phyloP scores from a whole-genome alignment of 2,329 filamentous ascomycete genomes.

The Cladosporium sp. region DNA sequence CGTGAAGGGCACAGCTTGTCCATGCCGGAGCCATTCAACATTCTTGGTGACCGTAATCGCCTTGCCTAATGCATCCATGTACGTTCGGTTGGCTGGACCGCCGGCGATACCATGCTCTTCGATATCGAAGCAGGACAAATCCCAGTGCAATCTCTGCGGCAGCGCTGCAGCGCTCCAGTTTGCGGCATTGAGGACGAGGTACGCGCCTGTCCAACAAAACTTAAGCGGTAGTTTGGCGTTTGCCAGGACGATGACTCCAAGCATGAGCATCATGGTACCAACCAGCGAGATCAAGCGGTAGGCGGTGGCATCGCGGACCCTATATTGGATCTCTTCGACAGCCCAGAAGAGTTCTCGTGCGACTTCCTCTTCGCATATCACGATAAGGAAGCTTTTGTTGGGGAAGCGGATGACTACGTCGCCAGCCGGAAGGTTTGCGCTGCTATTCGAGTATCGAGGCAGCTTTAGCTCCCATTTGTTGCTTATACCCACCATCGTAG shows the following conservation, averaged over 20 bases:
- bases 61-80: conserved; percentile 45
- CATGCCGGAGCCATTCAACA: conserved; percentile 36
- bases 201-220: conserved; percentile 44
- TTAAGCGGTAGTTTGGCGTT: conserved; percentile 44
- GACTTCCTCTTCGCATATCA: conserved; percentile 43
- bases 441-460: conserved; percentile 29
- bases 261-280: conserved; percentile 48
- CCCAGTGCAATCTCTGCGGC: conserved; percentile 43
- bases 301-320: conserved; percentile 33
- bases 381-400: conserved; percentile 45
- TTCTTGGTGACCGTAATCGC: conserved; percentile 41
- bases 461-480: conserved; percentile 46
- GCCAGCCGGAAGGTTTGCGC: conserved; percentile 6
- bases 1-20: conserved; percentile 36
- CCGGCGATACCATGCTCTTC: conserved; percentile 29
- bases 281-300: conserved; percentile 45
- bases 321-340: conserved; percentile 44
- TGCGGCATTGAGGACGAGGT: conserved; percentile 43
- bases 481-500: conserved; percentile 43
- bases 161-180: conserved; percentile 48
- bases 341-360: conserved; percentile 49
- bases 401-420: conserved; percentile 45
- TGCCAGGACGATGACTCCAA: conserved; percentile 46
- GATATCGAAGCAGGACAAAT: conserved; percentile 39
- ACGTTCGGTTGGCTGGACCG: conserved; percentile 30